Base-by-base conservation (phyloP, 495 filamentous ascomycete genomes). In the Acidomyces sp. region DNA sequence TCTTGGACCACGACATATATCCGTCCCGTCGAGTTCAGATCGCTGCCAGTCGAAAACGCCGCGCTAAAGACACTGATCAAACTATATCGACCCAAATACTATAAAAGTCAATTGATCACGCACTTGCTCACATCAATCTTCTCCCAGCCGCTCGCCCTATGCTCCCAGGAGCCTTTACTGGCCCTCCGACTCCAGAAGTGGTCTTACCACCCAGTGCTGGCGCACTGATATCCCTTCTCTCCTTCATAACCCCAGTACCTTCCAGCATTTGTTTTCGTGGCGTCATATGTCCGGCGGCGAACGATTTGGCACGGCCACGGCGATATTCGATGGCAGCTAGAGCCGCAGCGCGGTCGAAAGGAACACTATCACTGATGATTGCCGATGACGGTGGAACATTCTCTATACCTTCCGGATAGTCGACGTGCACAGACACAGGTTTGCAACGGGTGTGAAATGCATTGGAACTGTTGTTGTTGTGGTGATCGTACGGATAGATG, bases 401-500 rank as follows among this genome's bases (percentile, higher is more conserved):
- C 33, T 49, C 46, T 16, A 36, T 27, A 27, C 46, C 31, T 22
- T 50, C 19, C 29, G 24, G 21, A 44, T 37, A 6, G 47, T 39
- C 17, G 21, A 27, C 28, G 35, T 20, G n/a, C 43, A 22, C 9
- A 19, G 27, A 41, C 49, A 45, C 16, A 43, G 43, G 27, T 55
- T 51, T 11, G 53, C 37, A 21, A 53, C 21, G 3, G 61, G 61
- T 0, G 59, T 61, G 53, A 62, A 61, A 40, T 58, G 55, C 25
- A 59, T 51, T 9, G 60, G 61, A 18, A 62, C 56, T 3, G 56
- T 64, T 6, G 60, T 64, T 1, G 61, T 64, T 19, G 60, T 64
- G 13, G 58, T 62, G 25, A 62, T 45, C 10, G 58, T 61, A 34
- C 58, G 57, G 29, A 55, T 48, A 9, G 31, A 9, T 35, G 22